Evolutionary conservation across 2,329 filamentous ascomycete species (phyloP).

Genomic region (Myriosclerotinia scirpicola): DNA sequence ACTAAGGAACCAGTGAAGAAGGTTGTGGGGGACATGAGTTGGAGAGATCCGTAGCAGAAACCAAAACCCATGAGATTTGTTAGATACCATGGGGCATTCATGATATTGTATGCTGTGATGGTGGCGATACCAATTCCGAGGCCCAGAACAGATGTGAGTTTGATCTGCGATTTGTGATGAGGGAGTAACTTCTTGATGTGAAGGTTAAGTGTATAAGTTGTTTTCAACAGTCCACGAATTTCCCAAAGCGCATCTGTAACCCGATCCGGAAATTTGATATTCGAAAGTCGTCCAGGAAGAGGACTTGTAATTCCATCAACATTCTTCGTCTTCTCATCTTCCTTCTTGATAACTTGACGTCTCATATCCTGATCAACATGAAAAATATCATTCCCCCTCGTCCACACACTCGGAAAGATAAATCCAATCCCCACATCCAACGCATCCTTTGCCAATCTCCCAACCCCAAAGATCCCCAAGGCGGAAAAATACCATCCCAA

Average conservation of each 20-base stretch:
- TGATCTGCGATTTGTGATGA: slow-evolving; percentile 28
- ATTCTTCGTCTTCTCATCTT: neutral
- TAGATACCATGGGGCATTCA: slow-evolving; percentile 47
- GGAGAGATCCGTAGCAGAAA: slow-evolving; percentile 79
- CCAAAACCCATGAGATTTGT: slow-evolving; percentile 86
- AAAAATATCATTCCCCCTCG: slow-evolving; percentile 51
- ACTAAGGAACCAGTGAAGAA: slow-evolving; percentile 80
- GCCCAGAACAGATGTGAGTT: slow-evolving; percentile 37
- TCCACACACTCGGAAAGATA: slow-evolving; percentile 73
- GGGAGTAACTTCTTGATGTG: slow-evolving; percentile 35
- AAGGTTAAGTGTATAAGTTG: slow-evolving; percentile 49
- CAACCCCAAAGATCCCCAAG: slow-evolving; percentile 75
- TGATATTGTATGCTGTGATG: slow-evolving; percentile 37
- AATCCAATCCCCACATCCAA: slow-evolving; percentile 65
- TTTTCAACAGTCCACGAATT: slow-evolving; percentile 51
- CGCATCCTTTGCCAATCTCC: slow-evolving; percentile 70
- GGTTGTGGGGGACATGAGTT: slow-evolving; percentile 84
- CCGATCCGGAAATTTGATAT: slow-evolving; percentile 35
- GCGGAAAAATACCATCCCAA: slow-evolving; percentile 80
- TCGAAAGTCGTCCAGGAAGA: slow-evolving; percentile 44
- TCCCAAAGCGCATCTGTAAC: slow-evolving; percentile 48
- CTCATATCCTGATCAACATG: slow-evolving; percentile 43
- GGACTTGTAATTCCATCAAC: slow-evolving; percentile 40
- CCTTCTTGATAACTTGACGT: slow-evolving; percentile 31
- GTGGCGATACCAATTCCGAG: slow-evolving; percentile 34